These are phyloP conservation scores for Wickerhamiella nectarea DNA, from an alignment of 805 yeast genomes.

Conservation along the genomic window DNA sequence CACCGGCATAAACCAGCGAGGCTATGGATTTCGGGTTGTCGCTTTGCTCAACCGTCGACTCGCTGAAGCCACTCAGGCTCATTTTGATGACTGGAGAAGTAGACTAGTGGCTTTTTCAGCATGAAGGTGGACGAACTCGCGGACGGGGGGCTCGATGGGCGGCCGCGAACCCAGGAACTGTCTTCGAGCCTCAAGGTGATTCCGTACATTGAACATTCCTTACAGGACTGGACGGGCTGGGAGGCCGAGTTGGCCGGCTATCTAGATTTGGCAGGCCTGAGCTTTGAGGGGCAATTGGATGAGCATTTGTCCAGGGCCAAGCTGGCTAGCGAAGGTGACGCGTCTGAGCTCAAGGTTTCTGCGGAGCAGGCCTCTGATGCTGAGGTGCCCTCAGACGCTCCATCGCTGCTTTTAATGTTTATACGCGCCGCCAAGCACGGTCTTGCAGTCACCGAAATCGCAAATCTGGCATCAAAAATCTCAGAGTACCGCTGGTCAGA, in stretches of 20 bases:
- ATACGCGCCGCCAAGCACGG: neutral
- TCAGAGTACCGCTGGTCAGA: conserved; percentile 7
- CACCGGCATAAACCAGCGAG: conserved; percentile 46
- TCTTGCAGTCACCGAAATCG: neutral
- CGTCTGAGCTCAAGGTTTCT: no score
- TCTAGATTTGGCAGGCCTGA: neutral
- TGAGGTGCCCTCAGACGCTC: neutral
- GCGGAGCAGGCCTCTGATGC: no score
- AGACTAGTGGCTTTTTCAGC: neutral
- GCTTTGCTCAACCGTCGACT: conserved; percentile 3
- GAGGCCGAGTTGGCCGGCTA: conserved; percentile 14
- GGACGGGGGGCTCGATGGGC: conserved; percentile 7
- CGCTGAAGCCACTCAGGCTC: conserved; percentile 10
- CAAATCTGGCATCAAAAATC: neutral
- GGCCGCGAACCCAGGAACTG: conserved; percentile 21
- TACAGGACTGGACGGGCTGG: conserved; percentile 14
- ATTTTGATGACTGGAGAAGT: neutral
- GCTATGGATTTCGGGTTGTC: conserved; percentile 50
- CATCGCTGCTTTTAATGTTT: neutral
- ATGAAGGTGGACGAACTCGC: conserved; percentile 9
- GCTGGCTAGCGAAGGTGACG: no score
- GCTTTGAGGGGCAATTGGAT: neutral
- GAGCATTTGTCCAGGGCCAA: no score
- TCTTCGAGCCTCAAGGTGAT: conserved; percentile 15
- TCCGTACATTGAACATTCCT: conserved; percentile 15